phyloP scores from a whole-genome alignment of 129 eudicot species.

The Pulicaria dysenterica region DNA sequence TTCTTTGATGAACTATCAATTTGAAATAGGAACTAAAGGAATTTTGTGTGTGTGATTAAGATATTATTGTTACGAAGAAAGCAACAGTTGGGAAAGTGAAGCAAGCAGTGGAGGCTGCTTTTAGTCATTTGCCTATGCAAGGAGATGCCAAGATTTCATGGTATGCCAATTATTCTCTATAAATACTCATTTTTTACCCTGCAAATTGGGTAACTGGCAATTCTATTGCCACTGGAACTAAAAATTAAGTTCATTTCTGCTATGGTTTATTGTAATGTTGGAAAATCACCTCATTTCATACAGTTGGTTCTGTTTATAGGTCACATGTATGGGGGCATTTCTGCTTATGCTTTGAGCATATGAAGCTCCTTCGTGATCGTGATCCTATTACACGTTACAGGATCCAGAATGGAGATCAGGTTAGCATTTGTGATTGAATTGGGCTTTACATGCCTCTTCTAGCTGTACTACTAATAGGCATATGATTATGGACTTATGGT shows the following conservation, averaged over 20 bases:
- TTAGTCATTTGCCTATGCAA: conserved; percentile 51
- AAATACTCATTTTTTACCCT: neutral
- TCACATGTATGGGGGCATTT: conserved; percentile 76
- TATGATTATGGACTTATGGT: neutral
- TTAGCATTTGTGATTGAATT: conserved; percentile 7
- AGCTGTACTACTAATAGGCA: neutral
- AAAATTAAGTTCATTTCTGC: neutral
- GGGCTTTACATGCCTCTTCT: neutral
- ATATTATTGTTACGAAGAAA: conserved; percentile 49
- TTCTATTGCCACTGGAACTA: neutral
- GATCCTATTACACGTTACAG: conserved; percentile 51
- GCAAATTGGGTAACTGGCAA: neutral
- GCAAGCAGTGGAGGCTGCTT: conserved; percentile 67
- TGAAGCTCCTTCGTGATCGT: conserved; percentile 54
- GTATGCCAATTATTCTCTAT: conserved; percentile 32
- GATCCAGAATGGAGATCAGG: conserved; percentile 78
- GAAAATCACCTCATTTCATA: neutral
- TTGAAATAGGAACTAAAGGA: neutral
- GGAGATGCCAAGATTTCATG: conserved; percentile 71
- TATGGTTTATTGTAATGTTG: neutral
- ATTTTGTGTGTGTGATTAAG: conserved; percentile 35
- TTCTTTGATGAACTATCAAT: neutral
- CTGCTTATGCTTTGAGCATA: conserved; percentile 64
- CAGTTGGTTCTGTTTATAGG: conserved; percentile 42
- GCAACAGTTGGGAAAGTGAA: conserved; percentile 75